Evolutionary conservation across 805 yeast genomes (phyloP).

Genomic region (Pichia deserticola): DNA sequence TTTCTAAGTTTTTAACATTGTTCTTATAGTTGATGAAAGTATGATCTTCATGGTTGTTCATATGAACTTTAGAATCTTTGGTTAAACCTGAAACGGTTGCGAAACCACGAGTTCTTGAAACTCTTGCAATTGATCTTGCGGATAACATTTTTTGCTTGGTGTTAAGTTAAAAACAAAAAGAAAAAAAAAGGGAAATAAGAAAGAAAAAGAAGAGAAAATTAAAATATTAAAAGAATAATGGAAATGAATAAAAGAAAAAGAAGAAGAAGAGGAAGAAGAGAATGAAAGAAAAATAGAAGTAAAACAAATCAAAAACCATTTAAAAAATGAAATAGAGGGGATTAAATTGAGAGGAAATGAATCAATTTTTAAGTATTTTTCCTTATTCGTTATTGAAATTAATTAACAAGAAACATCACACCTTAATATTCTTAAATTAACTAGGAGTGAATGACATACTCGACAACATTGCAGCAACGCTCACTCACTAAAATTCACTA

Average conservation of each 20-base stretch:
- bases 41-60: conserved; percentile 60
- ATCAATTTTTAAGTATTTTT: not conserved
- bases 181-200: not conserved
- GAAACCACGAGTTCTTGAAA: conserved; percentile 36
- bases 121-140: conserved; percentile 24
- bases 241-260: not conserved
- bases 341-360: not conserved
- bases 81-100: conserved; percentile 46
- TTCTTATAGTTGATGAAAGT: conserved; percentile 89
- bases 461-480: too few species aligned
- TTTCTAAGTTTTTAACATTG: conserved; percentile 79
- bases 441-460: too few species aligned
- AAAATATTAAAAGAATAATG: too few species aligned
- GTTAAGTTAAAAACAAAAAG: not conserved
- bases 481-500: too few species aligned
- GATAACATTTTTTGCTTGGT: conserved; percentile 20
- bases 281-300: too few species aligned
- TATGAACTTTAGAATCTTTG: conserved; percentile 46
- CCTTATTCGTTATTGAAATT: not conserved
- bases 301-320: too few species aligned
- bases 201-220: not conserved
- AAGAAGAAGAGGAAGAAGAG: not conserved
- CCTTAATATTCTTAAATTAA: not conserved
- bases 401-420: not conserved
- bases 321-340: not conserved